These are phyloP conservation scores for Vigna trinervia DNA, from an alignment of 306 rosid species.

Conservation along the genomic window DNA sequence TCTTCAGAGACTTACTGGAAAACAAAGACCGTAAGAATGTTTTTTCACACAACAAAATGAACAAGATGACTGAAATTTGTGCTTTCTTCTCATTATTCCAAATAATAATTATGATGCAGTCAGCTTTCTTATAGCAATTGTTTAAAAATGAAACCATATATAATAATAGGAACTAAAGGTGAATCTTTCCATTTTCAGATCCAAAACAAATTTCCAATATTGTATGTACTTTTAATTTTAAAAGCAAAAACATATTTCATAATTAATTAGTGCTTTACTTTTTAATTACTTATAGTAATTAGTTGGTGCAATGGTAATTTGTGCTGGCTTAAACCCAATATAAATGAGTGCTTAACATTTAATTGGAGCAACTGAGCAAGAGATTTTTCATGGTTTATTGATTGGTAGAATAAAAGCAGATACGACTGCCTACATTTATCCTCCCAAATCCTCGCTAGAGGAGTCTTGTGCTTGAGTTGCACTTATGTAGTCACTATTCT, in stretches of 20 bases:
- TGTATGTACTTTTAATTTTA: not conserved
- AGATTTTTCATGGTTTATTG: too few species aligned
- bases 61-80: not conserved
- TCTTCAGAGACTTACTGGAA: slow-evolving; percentile 1
- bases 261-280: not conserved
- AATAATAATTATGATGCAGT: slow-evolving; percentile 14
- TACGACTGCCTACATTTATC: not conserved
- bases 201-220: slow-evolving; percentile 3
- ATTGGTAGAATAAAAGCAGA: not conserved
- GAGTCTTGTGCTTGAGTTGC: not conserved
- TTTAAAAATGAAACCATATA: slow-evolving; percentile 26
- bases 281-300: slow-evolving; percentile 14
- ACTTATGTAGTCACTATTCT: not conserved
- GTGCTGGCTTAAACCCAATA: not conserved
- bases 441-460: not conserved
- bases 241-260: slow-evolving; percentile 17
- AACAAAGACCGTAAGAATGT: not conserved
- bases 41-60: slow-evolving; percentile 1
- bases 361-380: not conserved
- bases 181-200: slow-evolving; percentile 12
- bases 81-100: slow-evolving; percentile 33
- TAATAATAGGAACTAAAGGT: slow-evolving; percentile 2
- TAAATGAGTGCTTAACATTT: not conserved
- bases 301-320: not conserved
- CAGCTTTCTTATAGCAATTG: slow-evolving; percentile 25